Base-by-base conservation (phyloP, 2,329 filamentous ascomycete species). In the Nigrospora osmanthi region DNA sequence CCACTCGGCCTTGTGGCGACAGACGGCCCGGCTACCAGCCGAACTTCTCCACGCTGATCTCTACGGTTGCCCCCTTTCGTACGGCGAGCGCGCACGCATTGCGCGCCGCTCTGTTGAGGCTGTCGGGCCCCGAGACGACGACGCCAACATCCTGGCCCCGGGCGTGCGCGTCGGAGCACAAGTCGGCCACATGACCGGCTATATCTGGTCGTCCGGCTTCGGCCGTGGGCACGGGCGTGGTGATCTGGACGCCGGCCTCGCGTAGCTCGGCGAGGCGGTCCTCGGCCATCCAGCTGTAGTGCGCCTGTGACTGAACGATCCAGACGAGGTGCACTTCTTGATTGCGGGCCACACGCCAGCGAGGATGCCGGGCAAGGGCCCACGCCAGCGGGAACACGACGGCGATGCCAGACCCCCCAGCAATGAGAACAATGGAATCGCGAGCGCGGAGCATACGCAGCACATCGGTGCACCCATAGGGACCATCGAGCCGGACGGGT, bases 41-140 rank as follows among this genome's bases (percentile, higher is more conserved):
- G 68, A 83, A 84, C 55, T 85, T 85, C 73, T 85, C 81, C 23
- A 83, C 73, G 28, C 70, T 65, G 40, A 84, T 65, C 44, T 69
- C 59, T 4, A 84, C 63, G 54, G 75, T 57, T 40, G 58, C 58
- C 0, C 80, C 80, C 9, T 64, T 51, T 43, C 63, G 58, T 11
- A 78, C 64, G 47, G 77, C 60, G 6, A 55, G 54, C 1, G 78
- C 72, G 56, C 75, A 80, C 3, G 65, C 62, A 58, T 84, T 85
- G 52, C 79, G 68, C n/a, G 80, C 76, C 43, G 67, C 65, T 31
- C 80, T 63, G 40, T 83, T 81, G 58, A 85, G 63, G 1, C 72
- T 71, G 55, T 85, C 78, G 3, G 81, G 81, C 0, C 81, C 81
- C 30, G 75, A 81, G 3, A 79, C 77, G 2, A 83, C 72, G 2